Percentiles rank a stretch among this genome's conserved stretches.
phyloP scores from a whole-genome alignment of 345 rosid species.

The Draba incana region DNA sequence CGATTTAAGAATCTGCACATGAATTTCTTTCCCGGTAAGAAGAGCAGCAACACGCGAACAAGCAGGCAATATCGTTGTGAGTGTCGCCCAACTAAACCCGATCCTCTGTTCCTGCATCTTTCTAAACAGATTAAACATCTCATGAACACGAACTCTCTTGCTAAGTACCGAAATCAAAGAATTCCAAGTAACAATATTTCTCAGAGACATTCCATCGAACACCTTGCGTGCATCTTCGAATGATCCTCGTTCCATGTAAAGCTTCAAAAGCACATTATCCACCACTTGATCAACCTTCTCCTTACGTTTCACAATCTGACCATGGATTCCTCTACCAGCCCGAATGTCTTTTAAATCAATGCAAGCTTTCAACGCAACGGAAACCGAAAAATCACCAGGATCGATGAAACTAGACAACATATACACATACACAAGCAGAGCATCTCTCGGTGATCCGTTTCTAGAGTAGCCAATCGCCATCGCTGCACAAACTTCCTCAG shows the following conservation, averaged over 20 bases:
- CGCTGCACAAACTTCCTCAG: constrained; percentile 54
- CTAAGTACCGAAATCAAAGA: constrained; percentile 36
- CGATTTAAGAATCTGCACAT: constrained; percentile 46
- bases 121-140: constrained; percentile 44
- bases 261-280: constrained; percentile 41
- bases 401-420: constrained; percentile 43
- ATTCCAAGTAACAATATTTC: constrained; percentile 43
- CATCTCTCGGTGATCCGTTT: constrained; percentile 43
- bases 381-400: constrained; percentile 52
- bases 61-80: constrained; percentile 45
- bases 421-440: constrained; percentile 42
- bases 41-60: constrained; percentile 46
- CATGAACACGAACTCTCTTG: constrained; percentile 29
- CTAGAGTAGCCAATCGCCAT: constrained; percentile 57
- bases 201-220: constrained; percentile 47
- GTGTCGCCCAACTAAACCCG: constrained; percentile 53
- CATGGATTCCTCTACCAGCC: constrained; percentile 51
- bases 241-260: constrained; percentile 40
- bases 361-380: constrained; percentile 53
- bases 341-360: constrained; percentile 32
- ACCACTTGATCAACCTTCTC: constrained; percentile 52
- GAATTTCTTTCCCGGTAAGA: constrained; percentile 48
- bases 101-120: constrained; percentile 48
- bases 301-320: constrained; percentile 46
- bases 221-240: constrained; percentile 42